Evolutionary conservation across 2,329 filamentous ascomycete species (phyloP).

Genomic region (Pyrenophora graminea): DNA sequence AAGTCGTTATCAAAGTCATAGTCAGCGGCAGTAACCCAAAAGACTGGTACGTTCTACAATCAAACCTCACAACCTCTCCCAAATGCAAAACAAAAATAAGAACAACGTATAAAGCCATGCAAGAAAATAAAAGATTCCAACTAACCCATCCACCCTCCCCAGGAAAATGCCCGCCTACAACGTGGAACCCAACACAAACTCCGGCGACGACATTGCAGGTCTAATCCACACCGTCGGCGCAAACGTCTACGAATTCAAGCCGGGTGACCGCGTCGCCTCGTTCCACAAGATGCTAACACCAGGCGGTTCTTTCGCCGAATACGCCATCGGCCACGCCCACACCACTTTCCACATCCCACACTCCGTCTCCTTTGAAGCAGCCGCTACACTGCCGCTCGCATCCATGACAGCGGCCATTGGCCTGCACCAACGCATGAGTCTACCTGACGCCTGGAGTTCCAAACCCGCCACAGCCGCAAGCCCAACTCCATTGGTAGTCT

Average conservation of each 20-base stretch:
- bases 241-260: constrained; percentile 61
- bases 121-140: too few relatives aligned
- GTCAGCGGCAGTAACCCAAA: constrained; percentile 52
- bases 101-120: too few relatives aligned
- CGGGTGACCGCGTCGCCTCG: constrained; percentile 61
- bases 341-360: constrained; percentile 62
- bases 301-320: constrained; percentile 64
- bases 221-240: constrained; percentile 60
- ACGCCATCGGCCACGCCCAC: constrained; percentile 60
- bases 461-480: constrained; percentile 14
- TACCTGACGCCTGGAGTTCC: constrained; percentile 47
- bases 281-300: constrained; percentile 60
- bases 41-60: constrained; percentile 47
- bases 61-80: too few relatives aligned
- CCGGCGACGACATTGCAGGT: constrained; percentile 61
- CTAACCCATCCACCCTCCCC: neutral
- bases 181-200: constrained; percentile 44
- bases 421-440: constrained; percentile 49
- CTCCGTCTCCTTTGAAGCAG: constrained; percentile 56
- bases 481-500: constrained; percentile 44
- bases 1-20: constrained; percentile 48
- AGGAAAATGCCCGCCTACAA: constrained; percentile 34
- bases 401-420: constrained; percentile 53
- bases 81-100: too few relatives aligned
- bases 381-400: constrained; percentile 53